These are phyloP conservation scores for Herpotrichia juniperi DNA, from an alignment of 2,329 filamentous ascomycete species.

Conservation along the genomic window DNA sequence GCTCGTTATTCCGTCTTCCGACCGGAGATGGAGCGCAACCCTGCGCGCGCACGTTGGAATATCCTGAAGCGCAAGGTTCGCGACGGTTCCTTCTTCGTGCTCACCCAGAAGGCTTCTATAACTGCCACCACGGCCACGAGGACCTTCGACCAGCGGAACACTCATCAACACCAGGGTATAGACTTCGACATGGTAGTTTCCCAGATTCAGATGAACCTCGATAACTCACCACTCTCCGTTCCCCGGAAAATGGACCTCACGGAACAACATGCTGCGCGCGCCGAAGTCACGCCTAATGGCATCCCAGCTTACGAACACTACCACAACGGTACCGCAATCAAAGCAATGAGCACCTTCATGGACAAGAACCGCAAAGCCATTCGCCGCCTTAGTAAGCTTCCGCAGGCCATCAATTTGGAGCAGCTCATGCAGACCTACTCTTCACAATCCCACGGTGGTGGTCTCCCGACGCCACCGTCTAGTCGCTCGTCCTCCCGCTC, in stretches of 20 bases:
- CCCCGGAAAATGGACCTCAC: constrained; percentile 43
- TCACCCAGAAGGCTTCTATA: constrained; percentile 43
- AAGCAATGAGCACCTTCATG: constrained; percentile 49
- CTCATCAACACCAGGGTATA: constrained; percentile 35
- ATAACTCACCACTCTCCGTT: constrained; percentile 20
- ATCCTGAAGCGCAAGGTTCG: constrained; percentile 56
- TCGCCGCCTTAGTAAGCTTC: constrained; percentile 26
- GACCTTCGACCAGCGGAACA: constrained; percentile 7
- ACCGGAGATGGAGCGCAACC: constrained; percentile 60
- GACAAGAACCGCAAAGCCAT: constrained; percentile 27
- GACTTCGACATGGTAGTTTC: constrained; percentile 55
- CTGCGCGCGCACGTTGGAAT: constrained; percentile 60
- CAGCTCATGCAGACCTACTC: constrained; percentile 24
- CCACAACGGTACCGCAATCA: constrained; percentile 51
- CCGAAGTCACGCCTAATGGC: constrained; percentile 38
- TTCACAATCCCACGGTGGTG: constrained; percentile 5
- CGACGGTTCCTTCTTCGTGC: constrained; percentile 60
- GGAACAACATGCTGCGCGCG: constrained; percentile 50
- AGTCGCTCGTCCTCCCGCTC: constrained; percentile 23
- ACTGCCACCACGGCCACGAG: constrained; percentile 9
- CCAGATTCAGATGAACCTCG: constrained; percentile 48
- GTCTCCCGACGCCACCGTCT: constrained; percentile 21
- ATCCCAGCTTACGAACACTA: constrained; percentile 50
- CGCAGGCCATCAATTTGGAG: constrained; percentile 20
- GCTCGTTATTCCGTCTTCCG: constrained; percentile 58